Conservation (phyloP, 768 basidiomycete species). For the Sarcodon aspratus region DNA sequence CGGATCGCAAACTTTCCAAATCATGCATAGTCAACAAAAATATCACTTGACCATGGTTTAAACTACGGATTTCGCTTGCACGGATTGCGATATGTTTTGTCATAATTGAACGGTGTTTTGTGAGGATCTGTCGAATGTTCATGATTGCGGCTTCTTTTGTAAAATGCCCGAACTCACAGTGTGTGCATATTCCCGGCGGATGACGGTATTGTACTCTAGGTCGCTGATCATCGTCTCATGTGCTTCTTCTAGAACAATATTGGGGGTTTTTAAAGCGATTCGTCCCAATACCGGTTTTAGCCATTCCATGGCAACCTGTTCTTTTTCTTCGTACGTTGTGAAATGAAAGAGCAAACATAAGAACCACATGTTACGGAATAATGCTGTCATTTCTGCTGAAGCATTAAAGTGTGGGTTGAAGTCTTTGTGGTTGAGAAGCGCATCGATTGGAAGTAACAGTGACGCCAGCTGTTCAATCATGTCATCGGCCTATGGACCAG, state of each 20-base stretch:
- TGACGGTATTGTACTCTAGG: conserved; percentile 85
- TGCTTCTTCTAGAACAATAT: conserved; percentile 71
- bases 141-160: background rate
- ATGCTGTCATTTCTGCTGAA: conserved; percentile 47
- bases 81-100: conserved; percentile 55
- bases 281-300: conserved; percentile 62
- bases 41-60: conserved; percentile 76
- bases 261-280: conserved; percentile 81
- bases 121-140: conserved; percentile 40
- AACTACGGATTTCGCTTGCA: conserved; percentile 54
- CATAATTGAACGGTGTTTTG: conserved; percentile 55
- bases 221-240: conserved; percentile 79
- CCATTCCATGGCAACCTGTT: conserved; percentile 66
- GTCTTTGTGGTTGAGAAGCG: conserved; percentile 61
- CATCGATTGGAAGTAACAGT: conserved; percentile 83
- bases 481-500: conserved; percentile 49
- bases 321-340: conserved; percentile 31
- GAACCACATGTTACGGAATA: conserved; percentile 95
- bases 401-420: conserved; percentile 49
- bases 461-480: conserved; percentile 84
- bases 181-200: conserved; percentile 75
- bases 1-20: conserved; percentile 78
- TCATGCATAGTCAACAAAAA: conserved; percentile 82
- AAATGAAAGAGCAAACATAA: conserved; percentile 82
- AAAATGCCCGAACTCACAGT: conserved; percentile 33